These are phyloP conservation scores for Cenococcum geophilum DNA, from an alignment of 495 filamentous ascomycete genomes.

Conservation along the genomic window DNA sequence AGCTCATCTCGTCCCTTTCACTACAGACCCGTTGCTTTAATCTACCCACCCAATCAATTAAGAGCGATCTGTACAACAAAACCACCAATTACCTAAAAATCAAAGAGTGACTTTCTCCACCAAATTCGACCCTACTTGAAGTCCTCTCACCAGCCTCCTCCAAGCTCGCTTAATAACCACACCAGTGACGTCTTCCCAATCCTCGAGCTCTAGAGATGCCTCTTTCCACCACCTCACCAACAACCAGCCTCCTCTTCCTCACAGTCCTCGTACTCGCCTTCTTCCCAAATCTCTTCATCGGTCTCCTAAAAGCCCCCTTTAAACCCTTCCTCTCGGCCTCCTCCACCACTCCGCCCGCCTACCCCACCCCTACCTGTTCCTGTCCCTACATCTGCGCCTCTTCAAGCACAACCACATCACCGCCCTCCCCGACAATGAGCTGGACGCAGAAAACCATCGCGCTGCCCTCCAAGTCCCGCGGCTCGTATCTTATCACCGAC, in stretches of 20 bases:
- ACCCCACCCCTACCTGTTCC: constrained; percentile 22
- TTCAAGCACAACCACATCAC: constrained; percentile 15
- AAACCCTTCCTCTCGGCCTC: constrained; percentile 18
- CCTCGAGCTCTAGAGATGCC: constrained; percentile 20
- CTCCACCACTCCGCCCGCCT: constrained; percentile 5
- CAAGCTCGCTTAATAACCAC: constrained; percentile 23
- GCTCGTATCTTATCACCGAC: constrained; percentile 85
- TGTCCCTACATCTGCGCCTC: constrained; percentile 13
- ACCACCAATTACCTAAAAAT: background rate
- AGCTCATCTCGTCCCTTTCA: background rate
- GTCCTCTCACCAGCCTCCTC: constrained; percentile 11
- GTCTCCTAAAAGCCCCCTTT: constrained; percentile 43
- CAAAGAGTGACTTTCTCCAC: background rate
- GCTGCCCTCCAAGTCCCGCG: constrained; percentile 66
- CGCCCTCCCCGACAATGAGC: constrained; percentile 46
- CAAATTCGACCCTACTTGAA: too few species aligned
- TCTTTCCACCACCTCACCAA: constrained; percentile 28
- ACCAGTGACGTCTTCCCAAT: constrained; percentile 27
- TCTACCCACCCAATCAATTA: background rate
- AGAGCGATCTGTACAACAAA: background rate
- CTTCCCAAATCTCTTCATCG: constrained; percentile 52
- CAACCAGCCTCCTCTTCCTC: constrained; percentile 45
- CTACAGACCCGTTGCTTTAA: too few species aligned
- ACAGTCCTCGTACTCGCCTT: constrained; percentile 47
- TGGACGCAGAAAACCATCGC: constrained; percentile 77